A percentile compares a stretch with the other conserved stretches of the same genome.
These are phyloP conservation scores for Cryptosporidium sp. DNA, from an alignment of 169 alveolate genomes.

Conservation along the genomic window DNA sequence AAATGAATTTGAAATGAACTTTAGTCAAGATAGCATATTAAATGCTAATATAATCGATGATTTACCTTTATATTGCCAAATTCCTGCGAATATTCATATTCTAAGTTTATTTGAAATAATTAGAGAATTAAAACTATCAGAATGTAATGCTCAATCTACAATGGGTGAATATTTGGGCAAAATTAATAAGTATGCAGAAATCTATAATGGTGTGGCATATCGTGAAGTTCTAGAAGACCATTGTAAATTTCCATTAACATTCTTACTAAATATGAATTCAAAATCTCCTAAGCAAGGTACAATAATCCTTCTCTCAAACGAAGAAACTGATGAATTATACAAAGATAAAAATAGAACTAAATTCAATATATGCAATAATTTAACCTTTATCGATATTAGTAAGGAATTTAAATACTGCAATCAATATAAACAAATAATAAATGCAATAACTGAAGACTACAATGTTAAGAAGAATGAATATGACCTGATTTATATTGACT, in stretches of 20 bases:
- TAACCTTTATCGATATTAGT: constrained; percentile 41
- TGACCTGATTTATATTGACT: constrained; percentile 52
- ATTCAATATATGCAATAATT: background rate
- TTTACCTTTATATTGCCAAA: constrained; percentile 43
- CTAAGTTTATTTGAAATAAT: constrained; percentile 39
- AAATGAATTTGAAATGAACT: background rate
- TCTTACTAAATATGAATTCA: constrained; percentile 23
- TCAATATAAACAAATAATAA: constrained; percentile 62
- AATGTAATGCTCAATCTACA: background rate
- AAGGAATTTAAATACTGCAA: constrained; percentile 49
- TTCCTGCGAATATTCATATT: constrained; percentile 58
- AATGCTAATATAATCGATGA: constrained; percentile 28
- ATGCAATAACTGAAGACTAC: constrained; percentile 55
- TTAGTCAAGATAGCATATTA: background rate
- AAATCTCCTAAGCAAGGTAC: background rate
- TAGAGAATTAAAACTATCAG: constrained; percentile 34
- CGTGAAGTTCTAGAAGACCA: constrained; percentile 37
- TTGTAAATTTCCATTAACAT: constrained; percentile 53
- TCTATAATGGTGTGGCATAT: constrained; percentile 46
- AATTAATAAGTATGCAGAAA: constrained; percentile 38
- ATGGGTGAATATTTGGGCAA: constrained; percentile 50
- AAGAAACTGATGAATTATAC: constrained; percentile 6
- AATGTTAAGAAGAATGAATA: constrained; percentile 38
- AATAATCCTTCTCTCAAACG: constrained; percentile 17
- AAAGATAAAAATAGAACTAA: background rate